These are phyloP conservation scores for Gossypium raimondii DNA, from an alignment of 345 rosid species.

Conservation along the genomic window DNA sequence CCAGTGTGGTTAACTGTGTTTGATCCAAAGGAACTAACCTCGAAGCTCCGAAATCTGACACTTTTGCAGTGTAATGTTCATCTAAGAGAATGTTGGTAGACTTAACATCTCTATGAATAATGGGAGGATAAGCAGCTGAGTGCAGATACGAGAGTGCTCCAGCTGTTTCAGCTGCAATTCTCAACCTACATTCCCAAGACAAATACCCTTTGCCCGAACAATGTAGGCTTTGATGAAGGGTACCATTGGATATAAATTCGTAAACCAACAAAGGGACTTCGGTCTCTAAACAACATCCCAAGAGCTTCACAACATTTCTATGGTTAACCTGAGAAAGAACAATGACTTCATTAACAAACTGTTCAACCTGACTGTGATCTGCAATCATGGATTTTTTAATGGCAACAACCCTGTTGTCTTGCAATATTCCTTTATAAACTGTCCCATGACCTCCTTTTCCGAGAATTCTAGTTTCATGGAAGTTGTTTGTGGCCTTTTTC, in stretches of 20 bases:
- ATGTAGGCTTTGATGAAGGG: conserved; percentile 22
- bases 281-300: conserved; percentile 30
- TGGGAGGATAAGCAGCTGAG: conserved; percentile 29
- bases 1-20: conserved; percentile 36
- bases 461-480: conserved; percentile 26
- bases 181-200: conserved; percentile 34
- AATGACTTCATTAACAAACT: conserved; percentile 25
- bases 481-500: conserved; percentile 33
- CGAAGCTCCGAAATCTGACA: conserved; percentile 51
- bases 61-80: conserved; percentile 34
- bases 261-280: conserved; percentile 26
- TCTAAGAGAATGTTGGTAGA: conserved; percentile 43
- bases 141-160: conserved; percentile 42
- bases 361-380: conserved; percentile 21
- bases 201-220: not conserved
- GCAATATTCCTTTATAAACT: conserved; percentile 15
- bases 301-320: conserved; percentile 22
- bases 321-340: conserved; percentile 30
- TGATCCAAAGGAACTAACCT: conserved; percentile 36
- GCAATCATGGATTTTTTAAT: conserved; percentile 21
- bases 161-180: conserved; percentile 35
- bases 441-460: conserved; percentile 36
- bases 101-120: conserved; percentile 29
- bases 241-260: conserved; percentile 24
- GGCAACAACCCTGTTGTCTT: conserved; percentile 17